Percentiles rank a stretch among this genome's conserved stretches.
These are phyloP conservation scores for Westerdykella sp. DNA, from an alignment of 2,329 filamentous ascomycete genomes.

Conservation along the genomic window DNA sequence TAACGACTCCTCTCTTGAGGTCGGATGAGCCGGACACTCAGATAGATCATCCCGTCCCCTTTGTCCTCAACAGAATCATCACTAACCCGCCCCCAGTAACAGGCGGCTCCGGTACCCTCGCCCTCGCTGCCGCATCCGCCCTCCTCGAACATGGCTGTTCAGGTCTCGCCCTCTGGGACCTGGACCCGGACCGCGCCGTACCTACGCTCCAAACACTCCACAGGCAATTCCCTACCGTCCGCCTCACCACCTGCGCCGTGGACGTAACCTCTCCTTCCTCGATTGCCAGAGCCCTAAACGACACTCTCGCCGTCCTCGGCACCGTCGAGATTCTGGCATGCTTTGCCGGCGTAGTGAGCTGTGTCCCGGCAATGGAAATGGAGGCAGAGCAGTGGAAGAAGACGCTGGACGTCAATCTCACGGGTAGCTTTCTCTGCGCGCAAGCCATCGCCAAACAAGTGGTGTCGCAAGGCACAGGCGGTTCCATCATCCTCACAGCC, in stretches of 20 bases:
- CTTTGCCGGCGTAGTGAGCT: slow-evolving; percentile 64
- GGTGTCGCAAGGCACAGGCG: slow-evolving; percentile 42
- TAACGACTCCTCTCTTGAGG: slow-evolving; percentile 1
- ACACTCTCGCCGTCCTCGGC: slow-evolving; percentile 42
- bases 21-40: no score
- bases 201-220: slow-evolving; percentile 44
- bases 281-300: slow-evolving; percentile 37
- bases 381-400: slow-evolving; percentile 53
- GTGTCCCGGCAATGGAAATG: slow-evolving; percentile 56
- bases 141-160: slow-evolving; percentile 62
- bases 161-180: slow-evolving; percentile 56
- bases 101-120: slow-evolving; percentile 60
- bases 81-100: slow-evolving; percentile 44
- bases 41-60: background rate
- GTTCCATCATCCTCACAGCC: slow-evolving; percentile 60
- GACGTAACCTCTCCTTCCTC: slow-evolving; percentile 54
- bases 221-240: slow-evolving; percentile 49
- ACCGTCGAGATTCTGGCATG: slow-evolving; percentile 53
- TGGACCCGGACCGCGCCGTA: slow-evolving; percentile 42
- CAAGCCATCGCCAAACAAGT: slow-evolving; percentile 53
- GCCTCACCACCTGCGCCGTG: slow-evolving; percentile 48
- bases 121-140: slow-evolving; percentile 52
- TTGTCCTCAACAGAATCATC: background rate
- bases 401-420: slow-evolving; percentile 65
- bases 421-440: slow-evolving; percentile 63